Base-by-base conservation (phyloP, 192 early-diverging fungal species). In the Coemansia sp. region DNA sequence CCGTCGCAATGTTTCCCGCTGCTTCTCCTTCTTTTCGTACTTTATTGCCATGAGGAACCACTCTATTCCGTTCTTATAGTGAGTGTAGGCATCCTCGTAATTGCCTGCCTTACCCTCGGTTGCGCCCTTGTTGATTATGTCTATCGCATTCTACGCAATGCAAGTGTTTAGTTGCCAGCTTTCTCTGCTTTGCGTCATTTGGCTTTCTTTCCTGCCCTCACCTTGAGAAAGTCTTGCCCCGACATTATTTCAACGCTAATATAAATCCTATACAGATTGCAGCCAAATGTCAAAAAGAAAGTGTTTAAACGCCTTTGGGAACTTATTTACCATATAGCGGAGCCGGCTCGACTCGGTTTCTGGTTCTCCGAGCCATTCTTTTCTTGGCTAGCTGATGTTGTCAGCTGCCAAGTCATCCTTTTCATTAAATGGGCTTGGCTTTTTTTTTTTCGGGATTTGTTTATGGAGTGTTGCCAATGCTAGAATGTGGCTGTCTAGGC, bases 1-100 rank as follows among this genome's bases (percentile, higher is more conserved):
- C 61, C 91, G 90, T 45, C 90, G 84, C 47, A 98, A 88, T 14
- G 83, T 76, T 56, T 91, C 88, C 55, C 93, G 91, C 44, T 80
- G 71, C 55, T 84, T 81, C 47, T 95, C 94, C 63, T 95, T 94
- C 78, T 97, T 97, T 70, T 98, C 94, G 66, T 98, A 97, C 85
- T 97, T 97, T 59, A 98, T 85, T 7, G 93, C 96, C 7, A 85
- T 86, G 81, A 94, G 78, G 60, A 96, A 98, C 70, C 91, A 95
- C 55, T 98, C 94, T n/a, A 98, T 81, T 2, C 88, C 83, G 65
- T 89, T 89, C 51, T 82, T 81, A 73, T 98, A 98, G 53, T 84
- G 83, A 56, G 84, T 89, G 72, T 94, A 92, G 9, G 96, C 94
- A 47, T 91, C 88, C 46, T 91, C 89, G 60, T 90, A 95, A 79